Conservation (phyloP, 2,329 filamentous ascomycete species). For the Coleophoma eucalyptorum region DNA sequence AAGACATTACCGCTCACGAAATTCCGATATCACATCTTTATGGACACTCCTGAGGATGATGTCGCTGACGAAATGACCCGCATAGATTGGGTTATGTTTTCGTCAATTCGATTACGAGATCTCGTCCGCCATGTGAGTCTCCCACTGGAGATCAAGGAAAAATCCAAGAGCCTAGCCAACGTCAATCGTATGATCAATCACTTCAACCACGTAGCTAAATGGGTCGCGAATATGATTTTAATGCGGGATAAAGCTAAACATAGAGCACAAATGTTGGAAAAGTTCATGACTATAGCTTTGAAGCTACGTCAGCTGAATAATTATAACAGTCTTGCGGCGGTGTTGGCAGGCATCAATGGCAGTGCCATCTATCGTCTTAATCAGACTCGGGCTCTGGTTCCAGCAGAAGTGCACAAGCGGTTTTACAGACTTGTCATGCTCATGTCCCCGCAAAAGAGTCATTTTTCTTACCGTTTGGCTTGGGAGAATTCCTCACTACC, state of each 20-base stretch:
- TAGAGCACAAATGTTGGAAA: constrained; percentile 84
- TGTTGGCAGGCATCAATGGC: constrained; percentile 88
- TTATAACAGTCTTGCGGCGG: constrained; percentile 92
- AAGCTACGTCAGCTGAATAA: constrained; percentile 91
- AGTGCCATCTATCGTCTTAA: constrained; percentile 79
- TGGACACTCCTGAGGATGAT: constrained; percentile 79
- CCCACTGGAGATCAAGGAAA: constrained; percentile 65
- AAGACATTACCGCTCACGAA: constrained; percentile 73
- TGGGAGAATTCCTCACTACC: constrained; percentile 94
- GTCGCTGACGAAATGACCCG: constrained; percentile 89
- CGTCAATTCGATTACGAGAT: constrained; percentile 87
- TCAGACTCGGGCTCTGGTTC: constrained; percentile 75
- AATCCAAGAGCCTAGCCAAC: constrained; percentile 73
- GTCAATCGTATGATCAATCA: constrained; percentile 94
- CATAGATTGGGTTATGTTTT: constrained; percentile 98
- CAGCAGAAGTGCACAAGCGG: constrained; percentile 69
- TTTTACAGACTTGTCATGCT: constrained; percentile 86
- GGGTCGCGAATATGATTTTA: constrained; percentile 80
- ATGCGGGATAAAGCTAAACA: constrained; percentile 96
- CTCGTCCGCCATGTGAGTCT: constrained; percentile 88
- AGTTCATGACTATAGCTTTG: constrained; percentile 87
- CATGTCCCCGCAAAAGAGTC: constrained; percentile 89
- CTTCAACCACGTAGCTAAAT: constrained; percentile 81
- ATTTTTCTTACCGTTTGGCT: constrained; percentile 92
- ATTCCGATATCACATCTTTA: constrained; percentile 83